Conservation (phyloP, 805 yeast genomes). For the Soucietia sequanensis region DNA sequence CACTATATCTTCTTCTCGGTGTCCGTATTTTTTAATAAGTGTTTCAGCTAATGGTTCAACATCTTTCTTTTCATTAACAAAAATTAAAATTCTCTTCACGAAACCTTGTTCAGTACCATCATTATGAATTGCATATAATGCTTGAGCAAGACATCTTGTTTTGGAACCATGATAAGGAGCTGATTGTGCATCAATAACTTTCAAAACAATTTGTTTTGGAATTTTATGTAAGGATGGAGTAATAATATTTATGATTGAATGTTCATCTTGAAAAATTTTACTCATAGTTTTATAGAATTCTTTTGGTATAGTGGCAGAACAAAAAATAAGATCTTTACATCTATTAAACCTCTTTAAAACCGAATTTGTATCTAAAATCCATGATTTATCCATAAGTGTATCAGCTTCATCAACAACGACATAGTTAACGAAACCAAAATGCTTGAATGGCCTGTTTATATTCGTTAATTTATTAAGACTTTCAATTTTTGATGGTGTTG, state of each 20-base stretch:
- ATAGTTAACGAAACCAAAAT: slow-evolving; percentile 48
- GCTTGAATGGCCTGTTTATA: slow-evolving; percentile 29
- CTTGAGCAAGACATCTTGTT: slow-evolving; percentile 82
- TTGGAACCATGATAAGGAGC: slow-evolving; percentile 85
- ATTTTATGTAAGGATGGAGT: slow-evolving; percentile 83
- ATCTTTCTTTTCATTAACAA: slow-evolving; percentile 73
- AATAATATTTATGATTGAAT: slow-evolving; percentile 52
- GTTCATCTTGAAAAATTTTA: slow-evolving; percentile 59
- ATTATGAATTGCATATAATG: slow-evolving; percentile 76
- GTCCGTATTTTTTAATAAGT: slow-evolving; percentile 41
- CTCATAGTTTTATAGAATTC: slow-evolving; percentile 64
- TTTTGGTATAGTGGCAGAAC: slow-evolving; percentile 88
- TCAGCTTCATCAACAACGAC: slow-evolving; percentile 93
- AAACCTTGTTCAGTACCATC: slow-evolving; percentile 78
- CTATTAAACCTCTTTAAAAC: slow-evolving; percentile 52
- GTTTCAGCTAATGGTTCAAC: slow-evolving; percentile 58
- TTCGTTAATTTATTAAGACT: slow-evolving; percentile 33
- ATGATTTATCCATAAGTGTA: slow-evolving; percentile 80
- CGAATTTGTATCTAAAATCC: slow-evolving; percentile 61
- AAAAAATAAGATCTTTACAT: slow-evolving; percentile 65
- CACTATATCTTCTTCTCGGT: slow-evolving; percentile 45
- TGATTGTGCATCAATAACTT: slow-evolving; percentile 70
- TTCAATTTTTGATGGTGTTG: slow-evolving; percentile 80
- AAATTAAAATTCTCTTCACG: slow-evolving; percentile 79
- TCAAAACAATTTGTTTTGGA: slow-evolving; percentile 72